Evolutionary conservation across 805 yeast genomes (phyloP), one percentile per base, ranked within the genome.

Genomic region (Yamadazyma tumulicola): DNA sequence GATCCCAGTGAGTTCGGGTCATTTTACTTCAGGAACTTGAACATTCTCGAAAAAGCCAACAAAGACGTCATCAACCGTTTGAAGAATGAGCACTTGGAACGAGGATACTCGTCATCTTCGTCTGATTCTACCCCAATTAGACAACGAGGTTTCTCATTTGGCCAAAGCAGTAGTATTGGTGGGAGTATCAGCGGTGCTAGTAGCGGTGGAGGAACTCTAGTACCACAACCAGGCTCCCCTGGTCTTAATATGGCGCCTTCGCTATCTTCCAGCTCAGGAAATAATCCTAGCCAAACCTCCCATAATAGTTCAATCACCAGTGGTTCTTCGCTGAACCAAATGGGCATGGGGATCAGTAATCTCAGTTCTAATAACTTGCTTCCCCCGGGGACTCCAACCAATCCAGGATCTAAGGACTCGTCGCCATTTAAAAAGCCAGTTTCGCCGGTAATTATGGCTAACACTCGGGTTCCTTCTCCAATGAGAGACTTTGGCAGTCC

Each of bases 41-140:
- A 91, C 4, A 93, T 93, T 5, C 70, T 94, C 37, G 97, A 93
- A 48, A 85, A 84, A 49, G 97, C 96, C 6, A 93, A 93, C 53
- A 87, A 86, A 52, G 97, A 89, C 59, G 89, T 85, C 10, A 87
- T 93, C 43, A 85, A 85, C 50, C 67, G 96, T 43, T 72, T 93
- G 52, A 85, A 88, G 51, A 81, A 72, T 19, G 97, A 91, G 54
- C 95, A 86, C 55, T 46, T 81, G 44, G 85, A 79, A 44, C 79
- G 76, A 46, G 66, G 61, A 42, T 67, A 61, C 36, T 71, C 77
- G 32, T 56, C 66, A 29, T 68, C 81, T 6, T 59, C 73, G 1
- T 68, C 75, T 4, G 77, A 68, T 6, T 59, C 68, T 0, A 54
- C 65, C 1, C 61, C 72, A 2, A 42, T 55, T 8, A 51, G 72